These are phyloP conservation scores for Vigna hirtella DNA, from an alignment of 306 rosid species.

Conservation along the genomic window DNA sequence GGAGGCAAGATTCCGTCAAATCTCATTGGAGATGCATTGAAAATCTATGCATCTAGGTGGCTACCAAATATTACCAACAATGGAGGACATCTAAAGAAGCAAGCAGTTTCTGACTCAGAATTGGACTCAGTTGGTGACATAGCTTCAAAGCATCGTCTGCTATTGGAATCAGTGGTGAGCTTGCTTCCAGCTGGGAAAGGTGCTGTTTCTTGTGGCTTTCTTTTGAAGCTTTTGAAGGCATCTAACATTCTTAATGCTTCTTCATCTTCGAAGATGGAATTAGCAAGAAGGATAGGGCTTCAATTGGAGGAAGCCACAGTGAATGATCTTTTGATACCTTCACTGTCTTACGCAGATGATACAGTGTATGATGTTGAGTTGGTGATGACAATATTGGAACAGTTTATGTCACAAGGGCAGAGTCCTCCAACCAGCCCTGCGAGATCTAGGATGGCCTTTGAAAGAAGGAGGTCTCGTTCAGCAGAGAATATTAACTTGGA, in stretches of 20 bases:
- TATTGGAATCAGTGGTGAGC: conserved; percentile 89
- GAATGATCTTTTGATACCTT: conserved; percentile 82
- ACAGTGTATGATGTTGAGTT: conserved; percentile 78
- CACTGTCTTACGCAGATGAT: conserved; percentile 55
- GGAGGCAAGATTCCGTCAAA: conserved; percentile 68
- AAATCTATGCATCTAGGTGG: conserved; percentile 91
- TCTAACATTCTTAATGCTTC: conserved; percentile 90
- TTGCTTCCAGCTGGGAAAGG: conserved; percentile 90
- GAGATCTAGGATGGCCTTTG: conserved; percentile 67
- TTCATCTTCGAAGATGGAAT: conserved; percentile 78
- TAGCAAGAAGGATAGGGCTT: conserved; percentile 79
- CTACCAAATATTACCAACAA: conserved; percentile 71
- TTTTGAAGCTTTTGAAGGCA: conserved; percentile 86
- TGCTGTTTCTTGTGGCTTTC: conserved; percentile 84
- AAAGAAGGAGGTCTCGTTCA: conserved; percentile 91
- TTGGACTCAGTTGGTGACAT: conserved; percentile 59
- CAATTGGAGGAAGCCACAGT: conserved; percentile 88
- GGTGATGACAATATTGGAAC: conserved; percentile 78
- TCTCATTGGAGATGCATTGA: conserved; percentile 87
- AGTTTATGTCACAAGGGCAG: conserved; percentile 81
- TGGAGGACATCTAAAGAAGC: conserved; percentile 44
- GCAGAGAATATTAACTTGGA: conserved; percentile 91
- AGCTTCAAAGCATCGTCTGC: conserved; percentile 73
- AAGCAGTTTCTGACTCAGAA: conserved; percentile 59
- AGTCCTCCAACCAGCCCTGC: conserved; percentile 94